A percentile compares a stretch with the other conserved stretches of the same genome.
These are phyloP conservation scores for Ailanthus altissimus DNA, from an alignment of 345 rosid species.

Conservation along the genomic window DNA sequence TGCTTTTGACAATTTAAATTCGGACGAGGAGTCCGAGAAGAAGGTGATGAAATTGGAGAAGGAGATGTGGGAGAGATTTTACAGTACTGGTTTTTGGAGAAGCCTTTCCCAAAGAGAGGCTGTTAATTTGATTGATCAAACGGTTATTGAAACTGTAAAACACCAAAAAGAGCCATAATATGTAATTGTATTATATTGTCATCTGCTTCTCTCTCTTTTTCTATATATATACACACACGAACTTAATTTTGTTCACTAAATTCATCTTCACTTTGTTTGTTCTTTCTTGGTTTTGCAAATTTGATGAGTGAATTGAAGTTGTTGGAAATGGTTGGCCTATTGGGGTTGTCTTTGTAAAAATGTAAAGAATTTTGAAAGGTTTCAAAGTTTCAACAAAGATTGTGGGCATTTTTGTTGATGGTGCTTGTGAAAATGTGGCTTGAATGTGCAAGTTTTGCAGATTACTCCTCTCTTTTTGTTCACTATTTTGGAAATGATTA, in stretches of 20 bases:
- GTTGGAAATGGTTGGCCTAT: no score
- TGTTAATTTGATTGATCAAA: background rate
- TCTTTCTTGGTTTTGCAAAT: background rate
- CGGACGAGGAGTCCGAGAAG: constrained; percentile 26
- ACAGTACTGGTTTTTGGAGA: constrained; percentile 69
- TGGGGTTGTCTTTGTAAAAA: background rate
- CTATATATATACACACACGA: no score
- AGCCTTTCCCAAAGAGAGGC: constrained; percentile 57
- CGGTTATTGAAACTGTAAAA: background rate
- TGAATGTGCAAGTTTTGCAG: background rate
- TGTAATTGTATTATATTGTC: no score
- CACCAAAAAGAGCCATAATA: background rate
- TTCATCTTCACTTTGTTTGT: no score
- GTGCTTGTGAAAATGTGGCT: background rate
- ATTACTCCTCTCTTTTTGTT: no score
- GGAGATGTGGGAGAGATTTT: constrained; percentile 68
- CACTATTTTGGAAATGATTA: background rate
- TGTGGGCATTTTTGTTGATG: background rate
- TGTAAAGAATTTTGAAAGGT: background rate
- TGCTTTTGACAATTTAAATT: constrained; percentile 18
- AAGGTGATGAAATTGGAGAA: constrained; percentile 43
- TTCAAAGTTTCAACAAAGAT: background rate
- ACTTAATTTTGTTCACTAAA: no score
- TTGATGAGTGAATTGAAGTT: background rate
- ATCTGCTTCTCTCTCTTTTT: no score